These are phyloP conservation scores for Ascochyta lentis DNA, from an alignment of 2,329 filamentous ascomycete species.

Conservation along the genomic window DNA sequence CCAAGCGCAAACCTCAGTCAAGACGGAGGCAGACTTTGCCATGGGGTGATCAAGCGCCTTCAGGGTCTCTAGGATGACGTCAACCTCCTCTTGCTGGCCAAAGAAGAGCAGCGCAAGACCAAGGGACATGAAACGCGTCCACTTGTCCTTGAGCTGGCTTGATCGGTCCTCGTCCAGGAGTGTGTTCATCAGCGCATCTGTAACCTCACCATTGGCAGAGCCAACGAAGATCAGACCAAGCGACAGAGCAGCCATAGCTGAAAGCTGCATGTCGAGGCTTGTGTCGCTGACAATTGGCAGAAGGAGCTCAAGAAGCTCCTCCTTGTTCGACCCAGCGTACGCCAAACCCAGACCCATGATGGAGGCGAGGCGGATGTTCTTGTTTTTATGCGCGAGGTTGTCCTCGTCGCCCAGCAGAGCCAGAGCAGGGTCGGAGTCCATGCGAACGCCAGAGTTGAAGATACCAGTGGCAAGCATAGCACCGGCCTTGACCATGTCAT, in stretches of 20 bases:
- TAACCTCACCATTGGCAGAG: constrained; percentile 88
- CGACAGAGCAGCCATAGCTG: constrained; percentile 92
- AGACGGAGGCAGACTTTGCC: constrained; percentile 91
- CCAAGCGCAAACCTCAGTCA: constrained; percentile 97
- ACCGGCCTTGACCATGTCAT: constrained; percentile 87
- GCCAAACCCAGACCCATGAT: constrained; percentile 97
- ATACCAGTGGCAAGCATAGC: constrained; percentile 93
- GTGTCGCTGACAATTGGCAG: constrained; percentile 88
- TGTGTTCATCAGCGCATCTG: constrained; percentile 88
- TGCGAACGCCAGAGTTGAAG: constrained; percentile 88
- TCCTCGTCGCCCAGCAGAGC: constrained; percentile 82
- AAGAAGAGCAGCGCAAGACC: constrained; percentile 95
- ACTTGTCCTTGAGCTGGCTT: constrained; percentile 94
- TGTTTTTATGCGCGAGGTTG: constrained; percentile 79
- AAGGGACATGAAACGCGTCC: constrained; percentile 95
- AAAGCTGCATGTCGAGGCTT: constrained; percentile 88
- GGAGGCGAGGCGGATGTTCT: constrained; percentile 78
- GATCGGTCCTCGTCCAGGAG: constrained; percentile 92
- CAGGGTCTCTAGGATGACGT: constrained; percentile 93
- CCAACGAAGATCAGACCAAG: constrained; percentile 92
- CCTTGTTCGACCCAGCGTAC: constrained; percentile 93
- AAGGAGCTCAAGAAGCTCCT: constrained; percentile 83
- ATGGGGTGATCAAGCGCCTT: constrained; percentile 98
- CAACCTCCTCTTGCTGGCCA: constrained; percentile 96
- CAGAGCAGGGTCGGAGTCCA: constrained; percentile 89